Conservation (phyloP, 2,329 filamentous ascomycete species). For the Biscogniauxia marginata region DNA sequence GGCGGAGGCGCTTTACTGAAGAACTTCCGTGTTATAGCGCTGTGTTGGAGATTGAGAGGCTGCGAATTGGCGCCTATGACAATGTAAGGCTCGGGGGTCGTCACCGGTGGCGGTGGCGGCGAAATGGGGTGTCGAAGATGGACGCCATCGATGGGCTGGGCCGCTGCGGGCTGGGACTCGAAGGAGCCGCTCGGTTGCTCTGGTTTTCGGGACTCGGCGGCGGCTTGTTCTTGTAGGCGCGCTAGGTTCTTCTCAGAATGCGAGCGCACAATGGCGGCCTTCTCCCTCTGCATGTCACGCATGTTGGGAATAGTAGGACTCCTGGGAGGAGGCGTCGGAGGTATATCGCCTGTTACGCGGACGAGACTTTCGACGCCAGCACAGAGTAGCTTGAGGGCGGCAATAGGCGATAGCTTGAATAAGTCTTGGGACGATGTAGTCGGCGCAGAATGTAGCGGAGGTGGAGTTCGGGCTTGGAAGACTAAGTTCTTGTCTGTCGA, state of each 20-base stretch:
- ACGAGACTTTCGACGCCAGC: conserved; percentile 70
- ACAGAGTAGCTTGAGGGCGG: conserved; percentile 78
- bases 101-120: conserved; percentile 25
- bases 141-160: conserved; percentile 54
- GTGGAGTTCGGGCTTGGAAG: conserved; percentile 34
- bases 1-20: conserved; percentile 85
- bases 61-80: conserved; percentile 69
- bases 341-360: conserved; percentile 72
- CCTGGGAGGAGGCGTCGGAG: conserved; percentile 71
- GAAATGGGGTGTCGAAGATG: conserved; percentile 40
- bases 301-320: conserved; percentile 64
- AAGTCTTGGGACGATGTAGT: conserved; percentile 58
- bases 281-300: conserved; percentile 61
- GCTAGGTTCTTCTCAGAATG: conserved; percentile 55
- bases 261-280: conserved; percentile 57
- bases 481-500: conserved; percentile 37
- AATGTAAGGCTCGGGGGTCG: conserved; percentile 51
- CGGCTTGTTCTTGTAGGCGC: conserved; percentile 42
- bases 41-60: conserved; percentile 74
- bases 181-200: conserved; percentile 15
- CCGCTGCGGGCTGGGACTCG: conserved; percentile 21
- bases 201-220: background rate
- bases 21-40: conserved; percentile 86
- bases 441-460: conserved; percentile 44
- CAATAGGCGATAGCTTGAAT: conserved; percentile 68